These are phyloP conservation scores for Ganoderma meredithae DNA, from an alignment of 1,284 basidiomycete genomes.

Conservation along the genomic window DNA sequence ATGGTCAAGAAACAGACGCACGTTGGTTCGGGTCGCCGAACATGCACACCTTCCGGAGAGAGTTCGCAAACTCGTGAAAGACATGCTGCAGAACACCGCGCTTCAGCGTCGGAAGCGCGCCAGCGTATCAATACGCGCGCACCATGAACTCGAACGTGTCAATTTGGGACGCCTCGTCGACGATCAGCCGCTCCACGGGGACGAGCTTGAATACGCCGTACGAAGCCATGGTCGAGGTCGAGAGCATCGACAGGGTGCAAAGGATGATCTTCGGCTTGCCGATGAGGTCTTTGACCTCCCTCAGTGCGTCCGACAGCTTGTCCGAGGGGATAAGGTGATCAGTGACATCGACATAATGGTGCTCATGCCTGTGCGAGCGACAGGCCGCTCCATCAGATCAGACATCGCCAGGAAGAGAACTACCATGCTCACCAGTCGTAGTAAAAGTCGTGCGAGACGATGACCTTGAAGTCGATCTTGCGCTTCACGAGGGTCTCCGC, in stretches of 20 bases:
- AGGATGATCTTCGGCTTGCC: slow-evolving; percentile 61
- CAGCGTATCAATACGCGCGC: no score
- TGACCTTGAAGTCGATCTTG: slow-evolving; percentile 45
- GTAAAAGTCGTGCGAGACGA: slow-evolving; percentile 62
- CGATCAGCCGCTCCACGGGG: slow-evolving; percentile 50
- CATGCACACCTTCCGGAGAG: slow-evolving; percentile 46
- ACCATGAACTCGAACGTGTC: slow-evolving; percentile 38
- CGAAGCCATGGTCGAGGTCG: no score
- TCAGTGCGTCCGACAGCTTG: no score
- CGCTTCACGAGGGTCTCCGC: slow-evolving; percentile 52
- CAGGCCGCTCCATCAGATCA: no score
- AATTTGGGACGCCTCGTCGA: slow-evolving; percentile 61
- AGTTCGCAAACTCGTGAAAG: slow-evolving; percentile 40
- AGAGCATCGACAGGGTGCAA: slow-evolving; percentile 74
- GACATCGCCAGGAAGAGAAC: no score
- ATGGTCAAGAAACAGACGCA: slow-evolving; percentile 41
- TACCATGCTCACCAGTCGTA: no score
- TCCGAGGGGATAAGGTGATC: slow-evolving; percentile 60
- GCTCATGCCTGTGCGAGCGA: slow-evolving; percentile 86
- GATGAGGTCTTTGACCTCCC: no score
- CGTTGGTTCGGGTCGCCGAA: slow-evolving; percentile 60
- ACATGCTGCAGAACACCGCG: no score
- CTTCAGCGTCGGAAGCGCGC: no score
- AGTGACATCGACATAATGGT: slow-evolving; percentile 59
- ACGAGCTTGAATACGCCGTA: slow-evolving; percentile 42